Percentiles rank a stretch among this genome's conserved stretches.
Conservation (phyloP, 805 yeast genomes). For the Komagataella kurtzmanii region DNA sequence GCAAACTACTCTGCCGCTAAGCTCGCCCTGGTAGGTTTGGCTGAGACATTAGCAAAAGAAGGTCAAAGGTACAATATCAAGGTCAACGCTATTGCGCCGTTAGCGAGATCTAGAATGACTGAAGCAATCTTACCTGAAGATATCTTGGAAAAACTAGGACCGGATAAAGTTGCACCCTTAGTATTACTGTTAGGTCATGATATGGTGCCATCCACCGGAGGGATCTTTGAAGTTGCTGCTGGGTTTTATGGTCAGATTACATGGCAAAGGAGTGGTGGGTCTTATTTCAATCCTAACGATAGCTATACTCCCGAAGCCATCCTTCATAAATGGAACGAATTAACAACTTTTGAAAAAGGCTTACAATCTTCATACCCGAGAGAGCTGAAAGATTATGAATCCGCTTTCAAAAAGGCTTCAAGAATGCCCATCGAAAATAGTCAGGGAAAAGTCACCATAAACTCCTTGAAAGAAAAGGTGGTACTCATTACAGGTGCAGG, state of each 20-base stretch:
- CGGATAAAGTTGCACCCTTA: conserved; percentile 86
- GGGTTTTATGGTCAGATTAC: conserved; percentile 86
- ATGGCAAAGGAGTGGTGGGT: conserved; percentile 91
- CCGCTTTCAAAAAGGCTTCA: conserved; percentile 38
- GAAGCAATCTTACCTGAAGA: conserved; percentile 82
- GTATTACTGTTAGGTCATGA: conserved; percentile 73
- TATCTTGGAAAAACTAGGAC: conserved; percentile 63
- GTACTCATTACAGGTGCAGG: conserved; percentile 94
- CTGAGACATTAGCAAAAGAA: conserved; percentile 92
- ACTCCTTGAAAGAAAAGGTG: conserved; percentile 69
- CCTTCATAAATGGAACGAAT: conserved; percentile 47
- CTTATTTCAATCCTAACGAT: conserved; percentile 64
- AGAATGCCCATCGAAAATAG: conserved; percentile 37
- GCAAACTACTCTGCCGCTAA: conserved; percentile 92
- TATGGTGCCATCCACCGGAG: conserved; percentile 46
- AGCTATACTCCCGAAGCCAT: conserved; percentile 79
- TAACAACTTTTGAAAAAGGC: conserved; percentile 48
- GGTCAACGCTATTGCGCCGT: conserved; percentile 84
- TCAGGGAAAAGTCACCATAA: conserved; percentile 35
- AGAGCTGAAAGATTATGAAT: conserved; percentile 58
- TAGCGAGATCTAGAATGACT: conserved; percentile 95
- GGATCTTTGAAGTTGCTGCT: conserved; percentile 87
- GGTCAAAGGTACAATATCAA: conserved; percentile 75
- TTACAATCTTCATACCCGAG: conserved; percentile 51
- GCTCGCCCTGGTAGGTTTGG: conserved; percentile 77